Evolutionary conservation across 306 rosid genomes (phyloP).

Genomic region (Adenanthera pavonina): DNA sequence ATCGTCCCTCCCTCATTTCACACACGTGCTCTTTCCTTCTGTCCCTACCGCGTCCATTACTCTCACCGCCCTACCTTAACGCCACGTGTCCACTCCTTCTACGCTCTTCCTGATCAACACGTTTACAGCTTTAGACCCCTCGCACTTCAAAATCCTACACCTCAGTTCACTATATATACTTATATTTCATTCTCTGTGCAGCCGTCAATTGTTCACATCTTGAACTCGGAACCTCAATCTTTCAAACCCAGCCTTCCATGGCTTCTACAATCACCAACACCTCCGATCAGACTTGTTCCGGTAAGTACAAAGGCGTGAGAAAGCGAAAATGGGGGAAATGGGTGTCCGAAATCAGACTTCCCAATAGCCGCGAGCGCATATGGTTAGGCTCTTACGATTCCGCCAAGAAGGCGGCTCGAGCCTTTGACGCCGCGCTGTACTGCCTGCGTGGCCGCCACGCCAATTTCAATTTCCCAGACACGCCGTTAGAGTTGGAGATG

Average conservation of each 20-base stretch:
- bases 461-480: constrained; percentile 61
- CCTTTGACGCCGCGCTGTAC: constrained; percentile 76
- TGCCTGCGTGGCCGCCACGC: constrained; percentile 67
- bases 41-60: constrained; percentile 41
- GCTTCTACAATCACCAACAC: neutral
- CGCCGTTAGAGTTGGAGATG: constrained; percentile 39
- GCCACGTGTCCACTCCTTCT: constrained; percentile 44
- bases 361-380: constrained; percentile 73
- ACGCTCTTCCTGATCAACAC: constrained; percentile 57
- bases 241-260: neutral
- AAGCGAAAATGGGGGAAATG: constrained; percentile 88
- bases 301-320: constrained; percentile 68
- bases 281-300: constrained; percentile 10
- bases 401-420: constrained; percentile 71
- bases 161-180: neutral
- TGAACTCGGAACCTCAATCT: neutral
- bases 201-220: constrained; percentile 30
- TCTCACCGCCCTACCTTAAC: neutral
- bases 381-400: constrained; percentile 78
- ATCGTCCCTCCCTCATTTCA: neutral
- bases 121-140: neutral
- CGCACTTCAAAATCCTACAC: neutral
- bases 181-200: neutral
- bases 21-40: constrained; percentile 21
- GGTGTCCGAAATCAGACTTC: constrained; percentile 82